Evolutionary conservation across 139 green algal genomes (phyloP).

Genomic region (Chara braunii): DNA sequence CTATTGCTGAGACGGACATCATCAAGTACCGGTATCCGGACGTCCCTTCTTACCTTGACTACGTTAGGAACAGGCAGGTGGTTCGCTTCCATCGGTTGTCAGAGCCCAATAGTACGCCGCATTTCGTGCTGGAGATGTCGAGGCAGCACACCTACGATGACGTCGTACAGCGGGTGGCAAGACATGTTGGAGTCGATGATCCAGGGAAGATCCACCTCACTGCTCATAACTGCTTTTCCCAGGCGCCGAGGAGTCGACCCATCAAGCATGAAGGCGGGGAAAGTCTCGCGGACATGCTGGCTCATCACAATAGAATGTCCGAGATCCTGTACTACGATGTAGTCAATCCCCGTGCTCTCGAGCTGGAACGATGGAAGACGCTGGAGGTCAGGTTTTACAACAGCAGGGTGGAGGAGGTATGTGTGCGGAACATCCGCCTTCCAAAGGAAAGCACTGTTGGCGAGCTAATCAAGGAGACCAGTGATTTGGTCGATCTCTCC

Average conservation of each 20-base stretch:
- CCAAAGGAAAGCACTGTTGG: too few species aligned
- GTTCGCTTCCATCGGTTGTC: conserved; percentile 62
- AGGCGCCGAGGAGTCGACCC: conserved; percentile 42
- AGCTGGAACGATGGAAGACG: conserved; percentile 66
- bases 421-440: too few species aligned
- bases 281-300: conserved; percentile 60
- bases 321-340: conserved; percentile 88
- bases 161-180: conserved; percentile 55
- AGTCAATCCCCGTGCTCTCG: conserved; percentile 81
- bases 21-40: conserved; percentile 39
- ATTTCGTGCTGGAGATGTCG: conserved; percentile 75
- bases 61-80: conserved; percentile 54
- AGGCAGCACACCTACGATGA: conserved; percentile 70
- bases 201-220: conserved; percentile 61
- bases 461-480: too few species aligned
- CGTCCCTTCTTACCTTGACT: conserved; percentile 60
- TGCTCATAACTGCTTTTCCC: conserved; percentile 70
- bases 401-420: conserved; percentile 61
- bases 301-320: conserved; percentile 42
- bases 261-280: conserved; percentile 52
- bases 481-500: too few species aligned
- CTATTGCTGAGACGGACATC: conserved; percentile 4
- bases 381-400: conserved; percentile 68
- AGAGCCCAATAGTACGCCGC: conserved; percentile 51
- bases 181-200: conserved; percentile 46